Conservation (phyloP, 2,329 filamentous ascomycete genomes). For the Neopestalotiopsis sp. region DNA sequence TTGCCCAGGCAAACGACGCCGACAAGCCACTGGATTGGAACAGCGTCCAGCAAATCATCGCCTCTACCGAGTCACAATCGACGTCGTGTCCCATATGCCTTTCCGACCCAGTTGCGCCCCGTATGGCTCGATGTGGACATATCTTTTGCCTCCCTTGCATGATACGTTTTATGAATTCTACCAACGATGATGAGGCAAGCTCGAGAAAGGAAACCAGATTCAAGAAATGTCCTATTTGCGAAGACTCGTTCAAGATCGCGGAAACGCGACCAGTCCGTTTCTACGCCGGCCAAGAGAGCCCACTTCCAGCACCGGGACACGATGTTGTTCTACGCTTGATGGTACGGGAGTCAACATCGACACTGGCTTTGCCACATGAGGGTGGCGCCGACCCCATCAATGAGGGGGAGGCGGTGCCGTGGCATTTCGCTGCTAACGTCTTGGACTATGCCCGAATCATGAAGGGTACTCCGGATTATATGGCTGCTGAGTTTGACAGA, state of each 20-base stretch:
- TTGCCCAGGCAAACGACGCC: conserved; percentile 80
- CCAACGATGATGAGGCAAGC: conserved; percentile 70
- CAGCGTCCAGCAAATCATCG: conserved; percentile 88
- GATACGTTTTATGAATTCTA: conserved; percentile 93
- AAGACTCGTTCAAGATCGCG: conserved; percentile 89
- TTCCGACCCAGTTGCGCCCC: conserved; percentile 87
- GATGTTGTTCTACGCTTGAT: conserved; percentile 91
- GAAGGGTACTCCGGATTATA: conserved; percentile 91
- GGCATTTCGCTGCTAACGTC: conserved; percentile 93
- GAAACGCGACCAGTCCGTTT: conserved; percentile 90
- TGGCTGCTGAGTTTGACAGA: conserved; percentile 78
- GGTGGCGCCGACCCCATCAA: conserved; percentile 72
- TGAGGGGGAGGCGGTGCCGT: conserved; percentile 80
- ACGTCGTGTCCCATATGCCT: conserved; percentile 94
- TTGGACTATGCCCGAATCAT: conserved; percentile 95
- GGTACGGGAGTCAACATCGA: conserved; percentile 79
- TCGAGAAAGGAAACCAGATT: conserved; percentile 76
- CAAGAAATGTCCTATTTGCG: conserved; percentile 97
- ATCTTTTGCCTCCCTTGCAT: conserved; percentile 95
- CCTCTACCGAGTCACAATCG: conserved; percentile 85
- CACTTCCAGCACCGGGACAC: conserved; percentile 79
- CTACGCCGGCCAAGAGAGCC: conserved; percentile 86
- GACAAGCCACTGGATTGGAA: conserved; percentile 92
- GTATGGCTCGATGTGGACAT: conserved; percentile 97
- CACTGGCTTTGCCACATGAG: conserved; percentile 85